These are phyloP conservation scores for Aureobasidium sp. DNA, from an alignment of 2,329 filamentous ascomycete species.

Conservation along the genomic window DNA sequence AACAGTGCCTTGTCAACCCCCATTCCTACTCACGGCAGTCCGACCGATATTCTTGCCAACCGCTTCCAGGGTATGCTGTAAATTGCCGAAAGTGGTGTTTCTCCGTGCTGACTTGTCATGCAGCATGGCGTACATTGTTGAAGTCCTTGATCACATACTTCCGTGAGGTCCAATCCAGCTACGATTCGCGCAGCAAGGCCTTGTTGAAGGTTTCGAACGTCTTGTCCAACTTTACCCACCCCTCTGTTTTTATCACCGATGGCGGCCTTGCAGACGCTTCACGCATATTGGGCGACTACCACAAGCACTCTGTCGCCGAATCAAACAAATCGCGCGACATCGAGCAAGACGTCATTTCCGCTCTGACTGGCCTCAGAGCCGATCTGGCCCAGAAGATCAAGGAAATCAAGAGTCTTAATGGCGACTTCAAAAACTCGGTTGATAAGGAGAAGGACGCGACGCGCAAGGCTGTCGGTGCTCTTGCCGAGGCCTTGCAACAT, in stretches of 20 bases:
- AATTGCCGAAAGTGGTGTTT: not conserved
- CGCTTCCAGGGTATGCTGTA: slow-evolving; percentile 71
- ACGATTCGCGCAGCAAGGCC: slow-evolving; percentile 77
- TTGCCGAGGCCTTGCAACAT: slow-evolving; percentile 76
- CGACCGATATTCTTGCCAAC: slow-evolving; percentile 78
- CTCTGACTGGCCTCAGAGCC: slow-evolving; percentile 74
- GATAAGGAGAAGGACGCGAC: slow-evolving; percentile 91
- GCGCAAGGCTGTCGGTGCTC: slow-evolving; percentile 65
- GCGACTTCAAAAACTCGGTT: slow-evolving; percentile 95
- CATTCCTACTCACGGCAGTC: slow-evolving; percentile 77
- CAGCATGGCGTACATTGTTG: slow-evolving; percentile 89
- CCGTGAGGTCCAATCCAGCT: slow-evolving; percentile 81
- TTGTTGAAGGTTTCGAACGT: slow-evolving; percentile 76
- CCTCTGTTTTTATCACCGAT: slow-evolving; percentile 67
- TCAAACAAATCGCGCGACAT: slow-evolving; percentile 85
- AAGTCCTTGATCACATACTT: slow-evolving; percentile 95
- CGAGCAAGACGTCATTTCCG: slow-evolving; percentile 83
- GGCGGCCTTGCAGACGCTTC: slow-evolving; percentile 85
- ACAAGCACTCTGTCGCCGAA: slow-evolving; percentile 71
- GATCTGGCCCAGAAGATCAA: slow-evolving; percentile 92
- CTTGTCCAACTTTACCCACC: slow-evolving; percentile 70
- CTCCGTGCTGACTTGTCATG: not conserved
- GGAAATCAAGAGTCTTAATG: slow-evolving; percentile 87
- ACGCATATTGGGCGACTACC: slow-evolving; percentile 71
- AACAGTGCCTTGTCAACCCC: slow-evolving; percentile 87